phyloP scores from a whole-genome alignment of 306 rosid genomes.

The Luffa acutangula region DNA sequence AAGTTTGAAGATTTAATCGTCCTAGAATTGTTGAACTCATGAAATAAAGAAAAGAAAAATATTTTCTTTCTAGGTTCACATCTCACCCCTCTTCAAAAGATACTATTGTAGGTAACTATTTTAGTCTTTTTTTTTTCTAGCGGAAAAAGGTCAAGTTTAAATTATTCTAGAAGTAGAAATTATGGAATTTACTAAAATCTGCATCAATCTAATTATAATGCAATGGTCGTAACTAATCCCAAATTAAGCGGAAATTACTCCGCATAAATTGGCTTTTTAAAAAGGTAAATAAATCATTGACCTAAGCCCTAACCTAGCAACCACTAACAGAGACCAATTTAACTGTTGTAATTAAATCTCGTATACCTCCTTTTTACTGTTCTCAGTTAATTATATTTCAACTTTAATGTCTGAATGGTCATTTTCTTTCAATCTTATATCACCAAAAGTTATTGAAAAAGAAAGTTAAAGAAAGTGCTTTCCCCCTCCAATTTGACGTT shows the following conservation, averaged over 20 bases:
- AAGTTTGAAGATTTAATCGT: too few species aligned
- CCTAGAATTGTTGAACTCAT: too few species aligned
- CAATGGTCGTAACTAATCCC: neutral
- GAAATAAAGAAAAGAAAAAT: too few species aligned
- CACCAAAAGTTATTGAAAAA: conserved; percentile 5
- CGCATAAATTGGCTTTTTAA: neutral
- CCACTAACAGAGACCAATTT: neutral
- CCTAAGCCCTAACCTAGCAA: neutral
- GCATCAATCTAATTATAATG: neutral
- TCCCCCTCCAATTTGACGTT: neutral
- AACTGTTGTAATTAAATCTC: neutral
- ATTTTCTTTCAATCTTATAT: neutral
- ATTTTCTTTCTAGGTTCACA: too few species aligned
- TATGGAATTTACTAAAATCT: neutral
- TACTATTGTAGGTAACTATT: neutral
- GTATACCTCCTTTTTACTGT: neutral
- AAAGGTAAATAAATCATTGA: neutral
- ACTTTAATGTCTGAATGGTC: neutral
- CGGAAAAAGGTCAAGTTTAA: neutral
- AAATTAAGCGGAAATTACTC: neutral
- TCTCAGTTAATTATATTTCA: neutral
- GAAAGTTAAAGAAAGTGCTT: neutral
- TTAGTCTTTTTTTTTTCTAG: neutral
- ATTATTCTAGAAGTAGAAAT: neutral
- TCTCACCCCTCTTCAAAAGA: too few species aligned